phyloP scores from a whole-genome alignment of 1,284 basidiomycete genomes.

The Marasmius sp. region DNA sequence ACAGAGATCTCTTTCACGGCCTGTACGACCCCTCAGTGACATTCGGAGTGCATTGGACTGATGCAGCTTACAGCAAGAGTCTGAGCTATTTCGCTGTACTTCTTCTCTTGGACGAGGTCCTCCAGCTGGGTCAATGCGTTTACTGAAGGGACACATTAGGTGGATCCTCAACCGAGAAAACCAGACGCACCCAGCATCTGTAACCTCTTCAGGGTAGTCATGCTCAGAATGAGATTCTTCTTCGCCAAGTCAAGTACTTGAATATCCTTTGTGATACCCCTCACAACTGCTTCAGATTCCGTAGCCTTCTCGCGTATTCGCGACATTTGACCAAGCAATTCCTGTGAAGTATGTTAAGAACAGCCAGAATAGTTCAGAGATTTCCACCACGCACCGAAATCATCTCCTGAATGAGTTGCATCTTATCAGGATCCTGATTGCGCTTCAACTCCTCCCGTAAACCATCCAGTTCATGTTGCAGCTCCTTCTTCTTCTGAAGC shows the following conservation, averaged over 20 bases:
- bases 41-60: background rate
- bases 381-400: conserved; percentile 65
- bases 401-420: conserved; percentile 90
- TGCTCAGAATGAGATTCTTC: conserved; percentile 86
- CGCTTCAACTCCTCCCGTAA: conserved; percentile 67
- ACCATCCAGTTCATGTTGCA: conserved; percentile 73
- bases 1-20: conserved; percentile 85
- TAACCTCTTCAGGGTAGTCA: conserved; percentile 88
- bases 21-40: conserved; percentile 38
- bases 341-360: conserved; percentile 43
- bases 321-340: conserved; percentile 90
- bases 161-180: background rate
- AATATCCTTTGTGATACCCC: conserved; percentile 95
- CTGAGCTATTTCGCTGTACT: conserved; percentile 83
- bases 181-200: conserved; percentile 86
- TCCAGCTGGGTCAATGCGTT: conserved; percentile 83
- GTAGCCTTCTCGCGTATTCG: conserved; percentile 93
- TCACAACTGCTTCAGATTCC: conserved; percentile 94
- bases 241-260: conserved; percentile 94
- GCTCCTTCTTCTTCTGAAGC: conserved; percentile 54
- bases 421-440: conserved; percentile 81
- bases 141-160: conserved; percentile 48
- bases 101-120: conserved; percentile 72
- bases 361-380: background rate
- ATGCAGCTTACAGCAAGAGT: conserved; percentile 63